Percentiles rank a stretch among this genome's conserved stretches.
Evolutionary conservation across 768 basidiomycete genomes (phyloP).

Genomic region (Tulasnella sp.): DNA sequence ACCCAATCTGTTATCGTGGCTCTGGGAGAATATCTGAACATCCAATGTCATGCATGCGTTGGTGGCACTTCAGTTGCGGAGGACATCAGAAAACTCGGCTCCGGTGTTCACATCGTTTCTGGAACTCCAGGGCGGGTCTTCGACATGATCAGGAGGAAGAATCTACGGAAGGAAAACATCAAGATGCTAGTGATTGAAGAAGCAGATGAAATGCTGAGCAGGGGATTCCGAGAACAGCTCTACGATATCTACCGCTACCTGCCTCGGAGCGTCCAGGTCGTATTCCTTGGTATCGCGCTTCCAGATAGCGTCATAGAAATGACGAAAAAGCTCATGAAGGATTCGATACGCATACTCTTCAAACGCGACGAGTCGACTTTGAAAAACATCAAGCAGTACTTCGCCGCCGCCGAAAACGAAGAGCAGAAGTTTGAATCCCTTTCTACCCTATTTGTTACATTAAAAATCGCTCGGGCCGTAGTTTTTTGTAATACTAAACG

Average conservation of each 20-base stretch:
- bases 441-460: constrained; percentile 94
- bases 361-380: constrained; percentile 51
- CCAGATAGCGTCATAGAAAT: constrained; percentile 49
- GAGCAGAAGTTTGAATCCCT: constrained; percentile 44
- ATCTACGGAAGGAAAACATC: constrained; percentile 47
- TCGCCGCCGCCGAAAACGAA: constrained; percentile 50
- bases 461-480: constrained; percentile 98
- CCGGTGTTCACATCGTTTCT: constrained; percentile 48
- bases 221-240: constrained; percentile 50
- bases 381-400: constrained; percentile 43
- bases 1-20: constrained; percentile 49
- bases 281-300: constrained; percentile 49
- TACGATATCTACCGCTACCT: constrained; percentile 51
- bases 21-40: constrained; percentile 50
- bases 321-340: constrained; percentile 50
- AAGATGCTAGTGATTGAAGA: constrained; percentile 44
- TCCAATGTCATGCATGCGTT: constrained; percentile 49
- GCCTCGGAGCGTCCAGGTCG: constrained; percentile 48
- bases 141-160: constrained; percentile 48
- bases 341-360: constrained; percentile 49
- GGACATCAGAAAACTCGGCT: constrained; percentile 47
- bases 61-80: constrained; percentile 48
- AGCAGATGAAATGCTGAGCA: constrained; percentile 47
- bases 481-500: constrained; percentile 98
- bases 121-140: constrained; percentile 50